Conservation (phyloP, 2,329 filamentous ascomycete species). For the Alternaria conjuncta region DNA sequence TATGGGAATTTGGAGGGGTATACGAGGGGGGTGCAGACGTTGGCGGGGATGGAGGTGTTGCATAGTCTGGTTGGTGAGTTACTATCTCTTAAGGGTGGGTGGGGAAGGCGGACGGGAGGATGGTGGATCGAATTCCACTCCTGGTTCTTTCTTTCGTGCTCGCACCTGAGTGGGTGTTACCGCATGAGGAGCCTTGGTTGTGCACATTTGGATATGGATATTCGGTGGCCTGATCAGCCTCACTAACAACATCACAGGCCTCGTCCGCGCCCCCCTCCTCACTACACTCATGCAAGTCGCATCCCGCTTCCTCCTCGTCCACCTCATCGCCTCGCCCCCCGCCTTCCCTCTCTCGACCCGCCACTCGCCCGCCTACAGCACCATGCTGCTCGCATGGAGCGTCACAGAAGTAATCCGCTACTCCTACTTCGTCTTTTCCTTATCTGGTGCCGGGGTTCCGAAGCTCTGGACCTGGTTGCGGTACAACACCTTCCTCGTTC, state of each 20-base stretch:
- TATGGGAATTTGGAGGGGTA: constrained; percentile 69
- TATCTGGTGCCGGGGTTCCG: constrained; percentile 66
- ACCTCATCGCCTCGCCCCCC: constrained; percentile 73
- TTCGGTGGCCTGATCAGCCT: too few relatives aligned
- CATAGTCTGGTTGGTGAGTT: constrained; percentile 75
- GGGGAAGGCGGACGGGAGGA: too few relatives aligned
- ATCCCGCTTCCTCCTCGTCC: constrained; percentile 85
- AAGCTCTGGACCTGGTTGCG: constrained; percentile 76
- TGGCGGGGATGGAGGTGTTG: constrained; percentile 81
- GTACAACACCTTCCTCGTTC: constrained; percentile 88
- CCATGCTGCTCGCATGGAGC: constrained; percentile 87
- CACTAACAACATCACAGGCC: constrained; percentile 56
- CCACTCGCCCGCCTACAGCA: constrained; percentile 68
- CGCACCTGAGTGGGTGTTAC: too few relatives aligned
- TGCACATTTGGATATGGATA: too few relatives aligned
- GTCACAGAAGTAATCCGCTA: constrained; percentile 93
- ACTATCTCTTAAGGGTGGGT: too few relatives aligned
- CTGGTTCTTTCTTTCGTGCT: too few relatives aligned
- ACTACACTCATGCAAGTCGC: constrained; percentile 92
- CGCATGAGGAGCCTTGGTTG: too few relatives aligned
- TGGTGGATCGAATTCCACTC: too few relatives aligned
- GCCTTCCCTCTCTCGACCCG: constrained; percentile 69
- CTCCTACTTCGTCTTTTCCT: constrained; percentile 82
- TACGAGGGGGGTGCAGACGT: constrained; percentile 80
- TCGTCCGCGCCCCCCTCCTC: constrained; percentile 83